Evolutionary conservation across 129 eudicot genomes (phyloP), one percentile per base, ranked within the genome.

Genomic region (Oenanthe sinensis): DNA sequence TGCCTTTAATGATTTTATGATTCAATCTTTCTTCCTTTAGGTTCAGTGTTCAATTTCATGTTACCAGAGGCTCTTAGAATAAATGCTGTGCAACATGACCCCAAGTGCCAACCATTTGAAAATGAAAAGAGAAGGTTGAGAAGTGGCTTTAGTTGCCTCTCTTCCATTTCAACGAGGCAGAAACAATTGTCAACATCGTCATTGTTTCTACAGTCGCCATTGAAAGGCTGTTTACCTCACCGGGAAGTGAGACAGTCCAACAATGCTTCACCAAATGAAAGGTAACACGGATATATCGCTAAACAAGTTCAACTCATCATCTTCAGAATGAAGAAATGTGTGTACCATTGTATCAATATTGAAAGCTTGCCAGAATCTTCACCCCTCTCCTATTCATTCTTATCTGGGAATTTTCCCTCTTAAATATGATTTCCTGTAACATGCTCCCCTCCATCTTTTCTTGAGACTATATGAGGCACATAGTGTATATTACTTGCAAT

Each of bases 31-130:
- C 22, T 50, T 54, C 19, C 14, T 81, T 58, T 69, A 92, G 97
- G 97, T 65, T 92, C 97, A 14, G 37, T 82, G 26, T 92, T 88
- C 88, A 92, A 87, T 80, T 90, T 86, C 81, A 88, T 90, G 68
- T 81, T 92, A 78, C 97, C 97, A 0, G 97, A 92, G 81, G 89
- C 96, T 30, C 96, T 92, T 50, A 90, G 87, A 83, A 85, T 88
- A 40, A 74, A 88, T 1, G 85, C 89, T 0, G 96, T 92, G 76
- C 82, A 88, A 78, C 90, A 88, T 49, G 90, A 89, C 71, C 87
- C 89, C 44, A 70, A 49, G 37, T 77, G 48, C 72, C 81, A 81
- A 74, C 81, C 85, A 16, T 87, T 70, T 16, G 93, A 88, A 40
- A 72, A 77, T 11, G 96, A 92, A 82, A 92, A 90, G 84, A 91